Evolutionary conservation across 306 rosid species (phyloP), one percentile per base, ranked within the genome.

Genomic region (Fragaria vesca): DNA sequence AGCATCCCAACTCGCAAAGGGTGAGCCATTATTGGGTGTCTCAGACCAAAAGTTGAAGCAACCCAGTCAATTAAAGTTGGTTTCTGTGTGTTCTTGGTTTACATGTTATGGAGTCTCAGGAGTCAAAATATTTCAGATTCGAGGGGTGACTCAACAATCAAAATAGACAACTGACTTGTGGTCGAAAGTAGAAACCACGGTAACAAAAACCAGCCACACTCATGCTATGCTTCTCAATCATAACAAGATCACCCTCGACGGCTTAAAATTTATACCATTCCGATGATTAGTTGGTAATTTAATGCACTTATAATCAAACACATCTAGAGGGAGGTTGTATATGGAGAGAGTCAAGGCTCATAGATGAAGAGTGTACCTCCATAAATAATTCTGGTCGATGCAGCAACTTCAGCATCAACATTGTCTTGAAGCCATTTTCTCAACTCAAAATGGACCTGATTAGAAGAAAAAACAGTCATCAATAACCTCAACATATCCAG

Each of bases 401-500:
- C 80, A 78, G 97, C 94, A 2, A 94, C 96, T 71, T 84, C 83
- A 72, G 94, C 80, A 72, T 91, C 75, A 65, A 83, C 91, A 67
- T 92, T 92, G 77, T 58, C 80, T 46, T 74, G 82, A 79, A 94
- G 74, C 97, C 93, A 94, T 81, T 92, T 91, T 89, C 98, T 89
- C 84, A 94, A 79, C 69, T 88, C 96, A 80, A 71, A 86, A 88
- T 94, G 98, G 79, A 89, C 98, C 98, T 92, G 70, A 28, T 36
- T 47, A 13, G 52, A 21, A 12, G 38, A 32, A 75, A 32, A 12
- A 0, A 12, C 18, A 12, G 4, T 4, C 57, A n/a, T 17, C 1
- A 17, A 17, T 12, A 58, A 17, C 36, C 18, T 32, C 16, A 17
- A 67, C 8, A 66, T 2, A 16, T 63, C 1, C 16, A 63, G 5